These are phyloP conservation scores for Platanus orientalis DNA, from an alignment of 164 flowering plant genomes.

Conservation along the genomic window DNA sequence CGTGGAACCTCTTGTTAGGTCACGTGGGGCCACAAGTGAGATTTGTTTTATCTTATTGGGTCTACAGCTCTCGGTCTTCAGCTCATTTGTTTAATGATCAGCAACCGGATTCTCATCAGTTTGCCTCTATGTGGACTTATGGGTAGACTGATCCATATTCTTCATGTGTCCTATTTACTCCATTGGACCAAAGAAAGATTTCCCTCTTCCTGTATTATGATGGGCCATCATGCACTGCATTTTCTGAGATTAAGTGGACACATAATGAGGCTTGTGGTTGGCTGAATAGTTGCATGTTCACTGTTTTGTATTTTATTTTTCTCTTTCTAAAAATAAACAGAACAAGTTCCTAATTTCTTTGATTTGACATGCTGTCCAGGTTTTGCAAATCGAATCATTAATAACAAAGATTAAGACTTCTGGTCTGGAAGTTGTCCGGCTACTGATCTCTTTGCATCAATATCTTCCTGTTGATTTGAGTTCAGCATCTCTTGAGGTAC, in stretches of 20 bases:
- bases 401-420: conserved; percentile 40
- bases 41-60: too few relatives aligned
- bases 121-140: too few relatives aligned
- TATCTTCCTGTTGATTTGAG: conserved; percentile 45
- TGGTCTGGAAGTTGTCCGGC: conserved; percentile 44
- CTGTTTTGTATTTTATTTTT: neutral
- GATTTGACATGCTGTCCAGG: conserved; percentile 34
- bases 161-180: too few relatives aligned
- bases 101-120: too few relatives aligned
- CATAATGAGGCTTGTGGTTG: neutral
- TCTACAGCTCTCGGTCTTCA: too few relatives aligned
- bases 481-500: conserved; percentile 72
- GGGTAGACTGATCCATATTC: too few relatives aligned
- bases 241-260: neutral
- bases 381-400: conserved; percentile 61
- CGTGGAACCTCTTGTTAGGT: too few relatives aligned
- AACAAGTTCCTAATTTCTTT: neutral
- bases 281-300: too few relatives aligned
- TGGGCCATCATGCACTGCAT: neutral
- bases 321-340: neutral
- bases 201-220: too few relatives aligned
- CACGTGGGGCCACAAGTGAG: too few relatives aligned
- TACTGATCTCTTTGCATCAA: conserved; percentile 39
- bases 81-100: too few relatives aligned
- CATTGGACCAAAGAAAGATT: too few relatives aligned